Base-by-base conservation (phyloP, 345 rosid species). In the Populus tremula region DNA sequence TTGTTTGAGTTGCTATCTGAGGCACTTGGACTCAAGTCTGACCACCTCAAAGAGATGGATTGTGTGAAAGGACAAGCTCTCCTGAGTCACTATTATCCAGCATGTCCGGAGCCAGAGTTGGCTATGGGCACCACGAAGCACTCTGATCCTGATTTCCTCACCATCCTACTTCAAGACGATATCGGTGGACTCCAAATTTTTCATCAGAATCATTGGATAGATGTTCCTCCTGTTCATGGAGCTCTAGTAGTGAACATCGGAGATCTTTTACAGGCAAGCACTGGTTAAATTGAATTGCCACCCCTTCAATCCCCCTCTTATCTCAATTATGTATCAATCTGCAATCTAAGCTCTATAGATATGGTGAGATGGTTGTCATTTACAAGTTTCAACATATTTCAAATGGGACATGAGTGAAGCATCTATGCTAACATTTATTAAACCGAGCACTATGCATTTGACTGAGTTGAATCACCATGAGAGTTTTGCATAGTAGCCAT, bases 61-160 rank as follows among this genome's bases (percentile, higher is more conserved):
- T 80, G 72, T 65, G 61, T 21, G 13, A 76, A 70, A 50, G 79
- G 76, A n/a, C 71, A 53, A 11, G 33, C 71, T 14, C 11, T 76
- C 0, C 12, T 68, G 29, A 31, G 73, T 35, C 79, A 80, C 31
- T 80, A 80, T 61, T 80, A 75, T 39, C 83, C 83, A 17, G 72
- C 83, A 64, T 80, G 83, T 5, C 83, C 83, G 21, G 69, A 62
- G 31, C 82, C 78, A 8, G 69, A 79, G 17, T 41, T 73, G 67
- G 35, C 77, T 1, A 67, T 74, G 62, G 73, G 74, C 35, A 59
- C 73, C 17, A 20, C 62, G 16, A 53, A 67, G 33, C 82, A 79
- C 61, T 54, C 73, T 10, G 82, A 79, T 47, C 69, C 69, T 29
- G 47, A 38, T 31, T 74, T 75, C 54, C 67, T 79, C 23, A 74